Conservation (phyloP, 2,329 filamentous ascomycete genomes). For the Emmonsiellopsis sp. region DNA sequence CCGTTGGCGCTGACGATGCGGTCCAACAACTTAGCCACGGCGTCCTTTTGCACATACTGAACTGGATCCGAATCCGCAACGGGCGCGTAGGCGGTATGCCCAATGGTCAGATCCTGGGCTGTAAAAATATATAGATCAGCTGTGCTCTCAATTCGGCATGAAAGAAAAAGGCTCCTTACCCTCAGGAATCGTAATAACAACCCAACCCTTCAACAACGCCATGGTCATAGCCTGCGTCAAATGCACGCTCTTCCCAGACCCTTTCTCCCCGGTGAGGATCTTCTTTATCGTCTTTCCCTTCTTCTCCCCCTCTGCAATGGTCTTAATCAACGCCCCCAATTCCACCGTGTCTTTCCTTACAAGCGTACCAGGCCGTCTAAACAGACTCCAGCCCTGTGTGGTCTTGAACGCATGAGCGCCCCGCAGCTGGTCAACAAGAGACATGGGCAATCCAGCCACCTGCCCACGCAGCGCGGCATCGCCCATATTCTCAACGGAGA, state of each 20-base stretch:
- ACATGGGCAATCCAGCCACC: constrained; percentile 59
- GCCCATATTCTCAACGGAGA: constrained; percentile 48
- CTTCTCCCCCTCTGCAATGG: constrained; percentile 35
- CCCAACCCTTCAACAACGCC: constrained; percentile 73
- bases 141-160: not conserved
- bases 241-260: constrained; percentile 79
- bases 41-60: constrained; percentile 68
- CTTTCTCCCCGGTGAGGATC: constrained; percentile 63
- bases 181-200: constrained; percentile 83
- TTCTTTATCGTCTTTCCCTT: constrained; percentile 39
- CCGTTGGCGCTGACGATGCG: constrained; percentile 65
- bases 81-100: constrained; percentile 68
- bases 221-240: constrained; percentile 75
- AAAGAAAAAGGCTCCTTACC: constrained; percentile 43
- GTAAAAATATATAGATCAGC: not conserved
- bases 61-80: constrained; percentile 46
- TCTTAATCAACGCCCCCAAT: constrained; percentile 54
- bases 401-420: constrained; percentile 84
- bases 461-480: constrained; percentile 50
- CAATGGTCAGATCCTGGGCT: constrained; percentile 75
- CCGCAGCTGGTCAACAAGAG: constrained; percentile 68
- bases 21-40: constrained; percentile 64
- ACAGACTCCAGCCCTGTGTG: constrained; percentile 79
- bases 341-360: constrained; percentile 69
- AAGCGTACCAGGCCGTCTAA: constrained; percentile 69